Conservation (phyloP, 176 grass and related monocot species). For the Triticum turgidum region DNA sequence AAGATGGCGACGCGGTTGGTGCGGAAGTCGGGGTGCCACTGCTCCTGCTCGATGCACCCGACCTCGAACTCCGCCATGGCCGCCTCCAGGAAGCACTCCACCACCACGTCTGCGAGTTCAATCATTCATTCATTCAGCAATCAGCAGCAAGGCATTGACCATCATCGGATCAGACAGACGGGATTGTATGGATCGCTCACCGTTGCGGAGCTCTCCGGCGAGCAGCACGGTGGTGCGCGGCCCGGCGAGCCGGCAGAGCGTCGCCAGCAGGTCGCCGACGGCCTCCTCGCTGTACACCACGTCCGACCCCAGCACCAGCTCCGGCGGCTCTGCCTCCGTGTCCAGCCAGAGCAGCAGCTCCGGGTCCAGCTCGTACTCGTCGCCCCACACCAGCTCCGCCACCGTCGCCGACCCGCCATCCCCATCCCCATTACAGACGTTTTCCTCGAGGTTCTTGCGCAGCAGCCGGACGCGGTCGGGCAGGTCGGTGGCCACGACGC, state of each 20-base stretch:
- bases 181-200: constrained; percentile 9
- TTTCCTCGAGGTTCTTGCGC: constrained; percentile 58
- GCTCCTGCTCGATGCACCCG: constrained; percentile 69
- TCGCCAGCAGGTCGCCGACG: constrained; percentile 61
- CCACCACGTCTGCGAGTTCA: constrained; percentile 46
- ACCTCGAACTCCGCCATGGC: constrained; percentile 68
- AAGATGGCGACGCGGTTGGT: constrained; percentile 82
- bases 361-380: constrained; percentile 51
- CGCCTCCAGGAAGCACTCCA: constrained; percentile 87
- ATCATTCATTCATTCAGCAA: background rate
- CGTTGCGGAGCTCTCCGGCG: constrained; percentile 87
- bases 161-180: too few species aligned
- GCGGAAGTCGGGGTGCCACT: constrained; percentile 88
- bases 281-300: constrained; percentile 85
- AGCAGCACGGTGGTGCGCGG: constrained; percentile 67
- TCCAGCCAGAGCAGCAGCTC: constrained; percentile 29
- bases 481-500: constrained; percentile 37
- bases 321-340: constrained; percentile 27
- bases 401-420: constrained; percentile 44
- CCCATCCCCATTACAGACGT: constrained; percentile 20
- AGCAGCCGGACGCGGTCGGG: constrained; percentile 82
- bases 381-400: constrained; percentile 69
- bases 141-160: background rate
- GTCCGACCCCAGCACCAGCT: constrained; percentile 89
- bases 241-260: constrained; percentile 56